Percentiles rank a stretch among this genome's conserved stretches.
phyloP scores from a whole-genome alignment of 2,329 filamentous ascomycete genomes.

The Exophiala alcalophila region DNA sequence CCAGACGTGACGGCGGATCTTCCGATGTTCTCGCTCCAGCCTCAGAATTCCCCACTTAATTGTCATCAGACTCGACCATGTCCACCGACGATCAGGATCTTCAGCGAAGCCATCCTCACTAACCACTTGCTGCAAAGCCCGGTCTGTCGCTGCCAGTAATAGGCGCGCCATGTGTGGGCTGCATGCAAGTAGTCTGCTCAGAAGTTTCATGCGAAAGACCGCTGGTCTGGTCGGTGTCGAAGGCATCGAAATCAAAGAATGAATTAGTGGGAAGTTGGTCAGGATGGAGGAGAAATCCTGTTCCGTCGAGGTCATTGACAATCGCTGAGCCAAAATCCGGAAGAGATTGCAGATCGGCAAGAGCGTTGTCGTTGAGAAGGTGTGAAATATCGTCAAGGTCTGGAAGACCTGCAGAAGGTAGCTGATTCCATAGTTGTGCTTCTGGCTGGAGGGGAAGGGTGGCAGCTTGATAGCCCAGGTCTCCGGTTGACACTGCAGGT shows the following conservation, averaged over 20 bases:
- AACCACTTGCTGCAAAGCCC: constrained; percentile 52
- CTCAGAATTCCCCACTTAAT: constrained; percentile 46
- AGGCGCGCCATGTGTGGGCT: constrained; percentile 55
- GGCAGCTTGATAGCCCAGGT: constrained; percentile 50
- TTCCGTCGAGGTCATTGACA: constrained; percentile 65
- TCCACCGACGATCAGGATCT: constrained; percentile 36
- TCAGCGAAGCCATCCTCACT: constrained; percentile 40
- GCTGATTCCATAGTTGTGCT: constrained; percentile 37
- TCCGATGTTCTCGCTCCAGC: constrained; percentile 39
- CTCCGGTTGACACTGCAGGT: constrained; percentile 99
- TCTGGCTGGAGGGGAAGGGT: constrained; percentile 41
- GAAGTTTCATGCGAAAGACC: constrained; percentile 50
- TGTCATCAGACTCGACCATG: constrained; percentile 48
- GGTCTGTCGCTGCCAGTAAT: constrained; percentile 53
- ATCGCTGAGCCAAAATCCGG: constrained; percentile 73
- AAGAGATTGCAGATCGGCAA: constrained; percentile 66
- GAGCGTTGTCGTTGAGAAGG: constrained; percentile 61
- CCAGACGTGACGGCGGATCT: constrained; percentile 33
- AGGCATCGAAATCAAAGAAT: constrained; percentile 55
- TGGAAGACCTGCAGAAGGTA: constrained; percentile 58
- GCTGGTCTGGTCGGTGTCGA: constrained; percentile 43
- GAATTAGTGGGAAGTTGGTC: constrained; percentile 50
- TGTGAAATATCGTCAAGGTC: constrained; percentile 65
- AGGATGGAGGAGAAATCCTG: constrained; percentile 44
- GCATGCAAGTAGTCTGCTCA: constrained; percentile 51